These are phyloP conservation scores for Candida ulmi DNA, from an alignment of 805 yeast species.

Conservation along the genomic window DNA sequence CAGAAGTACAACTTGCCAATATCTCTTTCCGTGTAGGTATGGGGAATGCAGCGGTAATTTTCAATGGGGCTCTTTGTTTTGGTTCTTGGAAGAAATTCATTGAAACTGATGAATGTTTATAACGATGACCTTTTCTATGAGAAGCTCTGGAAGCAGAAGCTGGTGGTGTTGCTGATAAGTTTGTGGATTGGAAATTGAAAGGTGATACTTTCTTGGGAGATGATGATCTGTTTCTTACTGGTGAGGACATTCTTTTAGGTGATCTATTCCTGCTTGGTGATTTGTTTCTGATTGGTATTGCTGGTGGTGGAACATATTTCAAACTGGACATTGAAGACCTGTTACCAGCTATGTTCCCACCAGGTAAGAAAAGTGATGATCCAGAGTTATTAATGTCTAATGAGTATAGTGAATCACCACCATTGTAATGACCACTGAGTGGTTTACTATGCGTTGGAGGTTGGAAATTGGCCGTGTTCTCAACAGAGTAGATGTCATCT, in stretches of 20 bases:
- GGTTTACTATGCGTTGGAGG: constrained; percentile 13
- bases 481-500: constrained; percentile 3
- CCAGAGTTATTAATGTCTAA: constrained; percentile 16
- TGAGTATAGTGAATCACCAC: constrained; percentile 6
- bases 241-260: constrained; percentile 26
- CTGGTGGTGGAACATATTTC: constrained; percentile 21
- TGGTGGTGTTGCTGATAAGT: constrained; percentile 24
- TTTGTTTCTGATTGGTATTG: constrained; percentile 19
- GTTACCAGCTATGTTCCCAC: constrained; percentile 25
- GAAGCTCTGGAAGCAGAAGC: constrained; percentile 44
- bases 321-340: constrained; percentile 19
- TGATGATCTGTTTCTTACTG: constrained; percentile 22
- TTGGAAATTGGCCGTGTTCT: constrained; percentile 12
- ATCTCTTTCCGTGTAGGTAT: constrained; percentile 52
- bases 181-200: constrained; percentile 61
- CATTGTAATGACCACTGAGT: constrained; percentile 9
- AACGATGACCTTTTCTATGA: constrained; percentile 89
- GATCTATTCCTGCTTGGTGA: constrained; percentile 25
- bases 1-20: constrained; percentile 46
- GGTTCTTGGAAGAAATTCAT: constrained; percentile 96
- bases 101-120: constrained; percentile 93
- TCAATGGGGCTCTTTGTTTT: constrained; percentile 64
- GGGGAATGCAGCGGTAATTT: constrained; percentile 61
- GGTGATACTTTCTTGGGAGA: constrained; percentile 36
- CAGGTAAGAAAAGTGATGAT: constrained; percentile 18